Percentiles rank a stretch among this genome's conserved stretches.
phyloP scores from a whole-genome alignment of 345 rosid genomes.

The Punica granatum region DNA sequence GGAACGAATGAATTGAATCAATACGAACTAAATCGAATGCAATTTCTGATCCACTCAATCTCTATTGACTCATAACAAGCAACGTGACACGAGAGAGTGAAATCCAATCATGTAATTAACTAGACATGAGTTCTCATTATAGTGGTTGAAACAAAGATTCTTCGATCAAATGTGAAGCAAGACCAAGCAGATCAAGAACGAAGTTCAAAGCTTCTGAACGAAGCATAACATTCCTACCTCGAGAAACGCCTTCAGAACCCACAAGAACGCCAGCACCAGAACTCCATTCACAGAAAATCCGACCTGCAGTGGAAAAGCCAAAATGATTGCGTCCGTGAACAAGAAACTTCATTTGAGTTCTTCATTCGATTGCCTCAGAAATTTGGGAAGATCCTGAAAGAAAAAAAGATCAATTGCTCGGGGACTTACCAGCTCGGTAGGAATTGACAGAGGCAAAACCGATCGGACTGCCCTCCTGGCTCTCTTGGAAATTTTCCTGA shows the following conservation, averaged over 20 bases:
- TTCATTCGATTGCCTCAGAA: neutral
- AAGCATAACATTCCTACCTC: slow-evolving; percentile 37
- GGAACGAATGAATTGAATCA: neutral
- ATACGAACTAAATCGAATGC: neutral
- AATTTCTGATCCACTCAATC: neutral
- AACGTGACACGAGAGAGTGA: neutral
- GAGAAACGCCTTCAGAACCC: slow-evolving; percentile 89
- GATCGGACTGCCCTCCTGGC: slow-evolving; percentile 84
- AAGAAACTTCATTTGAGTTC: neutral
- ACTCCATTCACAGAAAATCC: slow-evolving; percentile 84
- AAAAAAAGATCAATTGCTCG: no score
- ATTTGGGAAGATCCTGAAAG: neutral
- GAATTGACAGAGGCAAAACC: slow-evolving; percentile 59
- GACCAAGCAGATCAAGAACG: neutral
- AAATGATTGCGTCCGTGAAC: neutral
- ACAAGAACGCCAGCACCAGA: slow-evolving; percentile 66
- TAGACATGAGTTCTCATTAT: neutral
- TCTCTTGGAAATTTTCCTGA: slow-evolving; percentile 57
- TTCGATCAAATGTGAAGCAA: neutral
- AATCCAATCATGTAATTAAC: neutral
- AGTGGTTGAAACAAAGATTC: neutral
- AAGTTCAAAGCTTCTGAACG: neutral
- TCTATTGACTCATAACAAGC: neutral
- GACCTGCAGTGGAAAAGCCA: slow-evolving; percentile 34
- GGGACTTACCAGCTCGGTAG: slow-evolving; percentile 47